phyloP scores from a whole-genome alignment of 257 asterid species.

The Paraleonurus japonicus region DNA sequence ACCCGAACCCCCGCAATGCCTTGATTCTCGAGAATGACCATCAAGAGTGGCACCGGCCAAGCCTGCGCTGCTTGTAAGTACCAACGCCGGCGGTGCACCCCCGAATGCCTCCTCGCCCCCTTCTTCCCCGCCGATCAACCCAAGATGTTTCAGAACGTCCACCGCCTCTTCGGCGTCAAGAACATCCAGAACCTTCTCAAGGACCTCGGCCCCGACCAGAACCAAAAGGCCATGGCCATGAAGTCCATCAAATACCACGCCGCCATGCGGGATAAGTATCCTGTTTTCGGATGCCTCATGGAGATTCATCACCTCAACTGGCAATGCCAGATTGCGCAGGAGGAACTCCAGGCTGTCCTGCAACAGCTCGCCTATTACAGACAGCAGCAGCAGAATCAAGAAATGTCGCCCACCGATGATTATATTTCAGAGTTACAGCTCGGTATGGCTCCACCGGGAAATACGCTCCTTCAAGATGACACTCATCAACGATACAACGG shows the following conservation, averaged over 20 bases:
- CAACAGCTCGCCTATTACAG: constrained; percentile 57
- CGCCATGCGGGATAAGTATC: constrained; percentile 59
- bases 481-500: background rate
- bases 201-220: constrained; percentile 55
- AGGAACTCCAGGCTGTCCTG: constrained; percentile 63
- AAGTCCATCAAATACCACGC: constrained; percentile 72
- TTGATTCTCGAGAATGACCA: constrained; percentile 46
- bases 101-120: constrained; percentile 81
- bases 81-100: constrained; percentile 70
- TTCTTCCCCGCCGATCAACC: constrained; percentile 88
- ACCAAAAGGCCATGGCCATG: constrained; percentile 61
- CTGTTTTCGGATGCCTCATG: constrained; percentile 63
- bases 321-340: constrained; percentile 55
- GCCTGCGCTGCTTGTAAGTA: constrained; percentile 95
- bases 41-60: constrained; percentile 88
- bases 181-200: constrained; percentile 62
- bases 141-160: constrained; percentile 69
- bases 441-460: constrained; percentile 42
- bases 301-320: constrained; percentile 48
- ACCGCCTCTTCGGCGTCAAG: constrained; percentile 75
- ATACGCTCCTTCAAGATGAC: constrained; percentile 40
- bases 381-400: constrained; percentile 35
- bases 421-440: constrained; percentile 58
- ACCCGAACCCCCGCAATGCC: background rate
- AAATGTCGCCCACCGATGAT: constrained; percentile 39